Evolutionary conservation across 768 basidiomycete genomes (phyloP), one percentile per base, ranked within the genome.

Genomic region (Trametes maxima): DNA sequence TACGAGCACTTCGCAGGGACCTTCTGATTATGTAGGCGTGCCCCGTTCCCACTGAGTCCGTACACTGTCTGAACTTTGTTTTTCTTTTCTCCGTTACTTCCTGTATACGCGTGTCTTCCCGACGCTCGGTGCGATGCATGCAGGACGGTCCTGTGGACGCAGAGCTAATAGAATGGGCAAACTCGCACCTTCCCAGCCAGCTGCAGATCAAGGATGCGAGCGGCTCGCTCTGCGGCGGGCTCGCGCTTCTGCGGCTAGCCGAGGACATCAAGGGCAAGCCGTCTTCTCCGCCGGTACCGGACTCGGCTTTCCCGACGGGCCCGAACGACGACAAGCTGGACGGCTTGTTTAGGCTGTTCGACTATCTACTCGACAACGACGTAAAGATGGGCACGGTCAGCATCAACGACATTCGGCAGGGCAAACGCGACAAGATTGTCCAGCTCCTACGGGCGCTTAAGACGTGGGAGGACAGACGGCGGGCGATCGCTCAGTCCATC

Each of bases 351-450:
- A 81, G 84, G 58, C 77, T 96, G 57, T 96, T 97, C 75, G 95
- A 98, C 75, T 95, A 93, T 75, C 75, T 97, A 57, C 82, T 98
- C 48, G 94, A 95, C 68, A 92, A 94, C 62, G 94, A 94, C 50
- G 87, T 95, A 59, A 89, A 90, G 76, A 92, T 96, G 80, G 95
- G 91, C 10, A 85, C 87, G 62, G 89, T 98, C 35, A 94, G 91
- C 67, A 95, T 97, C 75, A 96, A 96, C 70, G 96, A 98, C 74
- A 81, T 98, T 36, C 81, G 92, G 52, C 84, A 85, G 62, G 92
- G 91, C 33, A 92, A 89, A 71, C 79, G 85, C 49, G 88, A 90
- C 46, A 95, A 92, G 78, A 84, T 96, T 62, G 67, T 88, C 4
- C 89, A 94, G 72, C 76, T 98, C 36, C 72, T 98, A 68, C 85